Conservation (phyloP, 2,329 filamentous ascomycete genomes). For the Fusarium sp. region DNA sequence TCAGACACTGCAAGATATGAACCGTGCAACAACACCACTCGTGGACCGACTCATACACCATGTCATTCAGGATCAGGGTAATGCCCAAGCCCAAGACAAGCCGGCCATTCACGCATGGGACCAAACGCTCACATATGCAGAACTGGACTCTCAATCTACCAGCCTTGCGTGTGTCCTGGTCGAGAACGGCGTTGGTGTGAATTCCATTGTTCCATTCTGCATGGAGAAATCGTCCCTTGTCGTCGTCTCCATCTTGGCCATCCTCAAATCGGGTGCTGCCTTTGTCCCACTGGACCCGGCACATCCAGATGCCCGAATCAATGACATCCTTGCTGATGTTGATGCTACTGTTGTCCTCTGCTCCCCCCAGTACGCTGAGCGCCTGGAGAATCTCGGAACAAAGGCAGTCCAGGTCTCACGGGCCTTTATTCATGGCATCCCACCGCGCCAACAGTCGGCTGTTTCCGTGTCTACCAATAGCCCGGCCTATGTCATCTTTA, state of each 20-base stretch:
- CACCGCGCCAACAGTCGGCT: neutral
- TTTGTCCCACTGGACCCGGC: conserved; percentile 16
- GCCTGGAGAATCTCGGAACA: conserved; percentile 9
- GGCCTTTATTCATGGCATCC: neutral
- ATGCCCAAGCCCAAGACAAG: conserved; percentile 10
- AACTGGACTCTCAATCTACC: conserved; percentile 43
- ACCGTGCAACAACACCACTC: neutral
- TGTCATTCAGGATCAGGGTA: neutral
- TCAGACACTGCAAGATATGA: conserved; percentile 12
- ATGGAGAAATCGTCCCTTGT: conserved; percentile 27
- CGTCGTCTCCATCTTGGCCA: conserved; percentile 6
- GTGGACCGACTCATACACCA: conserved; percentile 16
- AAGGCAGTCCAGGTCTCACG: conserved; percentile 5
- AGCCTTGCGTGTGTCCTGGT: neutral
- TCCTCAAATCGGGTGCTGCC: conserved; percentile 14
- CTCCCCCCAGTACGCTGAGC: conserved; percentile 1
- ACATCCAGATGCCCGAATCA: conserved; percentile 20
- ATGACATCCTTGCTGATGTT: neutral
- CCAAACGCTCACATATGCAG: conserved; percentile 53
- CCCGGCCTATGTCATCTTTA: conserved; percentile 24
- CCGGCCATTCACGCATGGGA: conserved; percentile 54
- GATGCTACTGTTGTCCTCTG: neutral
- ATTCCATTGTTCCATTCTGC: conserved; percentile 17
- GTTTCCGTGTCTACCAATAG: neutral
- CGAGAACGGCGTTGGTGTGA: neutral